Conservation (phyloP, 2,329 filamentous ascomycete genomes). For the Anthostomella pinea region DNA sequence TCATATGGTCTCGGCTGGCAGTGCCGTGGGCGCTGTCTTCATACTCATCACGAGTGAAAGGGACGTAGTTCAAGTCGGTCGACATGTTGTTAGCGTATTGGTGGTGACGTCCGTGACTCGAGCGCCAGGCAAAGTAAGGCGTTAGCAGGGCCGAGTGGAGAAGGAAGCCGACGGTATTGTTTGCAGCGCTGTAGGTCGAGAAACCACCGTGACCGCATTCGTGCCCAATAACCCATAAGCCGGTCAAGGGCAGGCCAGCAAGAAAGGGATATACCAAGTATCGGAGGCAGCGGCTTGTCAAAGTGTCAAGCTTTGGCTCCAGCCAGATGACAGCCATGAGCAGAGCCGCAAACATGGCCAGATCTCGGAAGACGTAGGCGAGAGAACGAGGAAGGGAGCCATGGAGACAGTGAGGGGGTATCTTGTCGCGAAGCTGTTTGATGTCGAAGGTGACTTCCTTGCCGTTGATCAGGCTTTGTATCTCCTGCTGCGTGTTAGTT, state of each 20-base stretch:
- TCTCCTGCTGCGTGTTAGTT: not conserved
- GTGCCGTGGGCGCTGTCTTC: constrained; percentile 5
- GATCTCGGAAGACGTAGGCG: not conserved
- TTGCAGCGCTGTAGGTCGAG: not conserved
- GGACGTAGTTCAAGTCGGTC: constrained; percentile 18
- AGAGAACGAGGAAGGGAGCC: not conserved
- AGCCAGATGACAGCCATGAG: constrained; percentile 1
- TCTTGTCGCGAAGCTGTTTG: constrained; percentile 1
- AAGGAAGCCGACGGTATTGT: constrained; percentile 6
- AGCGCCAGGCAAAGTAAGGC: constrained; percentile 14
- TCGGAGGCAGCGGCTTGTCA: not conserved
- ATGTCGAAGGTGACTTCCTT: not conserved
- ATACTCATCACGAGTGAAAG: constrained; percentile 10
- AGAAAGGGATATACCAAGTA: constrained; percentile 2
- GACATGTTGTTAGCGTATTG: constrained; percentile 18
- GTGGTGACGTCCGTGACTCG: constrained; percentile 16
- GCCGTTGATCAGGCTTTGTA: not conserved
- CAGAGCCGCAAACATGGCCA: not conserved
- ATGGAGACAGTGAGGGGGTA: constrained; percentile 4
- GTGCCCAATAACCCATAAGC: constrained; percentile 4
- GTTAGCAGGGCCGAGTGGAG: constrained; percentile 13
- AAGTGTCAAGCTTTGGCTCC: not conserved
- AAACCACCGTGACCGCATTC: constrained; percentile 5
- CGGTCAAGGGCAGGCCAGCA: constrained; percentile 3
- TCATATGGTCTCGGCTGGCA: constrained; percentile 7